These are phyloP conservation scores for Yarrowia bubula DNA, from an alignment of 805 yeast species.

Conservation along the genomic window DNA sequence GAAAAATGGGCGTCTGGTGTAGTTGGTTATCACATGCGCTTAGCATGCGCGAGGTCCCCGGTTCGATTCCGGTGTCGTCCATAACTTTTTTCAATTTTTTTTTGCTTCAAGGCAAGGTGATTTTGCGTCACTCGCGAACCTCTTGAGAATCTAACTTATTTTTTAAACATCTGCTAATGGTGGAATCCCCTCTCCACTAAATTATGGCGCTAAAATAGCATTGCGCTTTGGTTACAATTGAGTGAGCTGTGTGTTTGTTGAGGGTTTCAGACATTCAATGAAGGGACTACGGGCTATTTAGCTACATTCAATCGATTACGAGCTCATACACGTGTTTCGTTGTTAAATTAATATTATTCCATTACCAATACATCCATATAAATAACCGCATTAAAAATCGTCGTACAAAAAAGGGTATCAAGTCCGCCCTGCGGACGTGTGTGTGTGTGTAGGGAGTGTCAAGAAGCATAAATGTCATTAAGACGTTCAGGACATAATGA, in stretches of 20 bases:
- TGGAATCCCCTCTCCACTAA: no score
- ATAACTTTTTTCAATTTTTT: background rate
- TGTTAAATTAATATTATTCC: background rate
- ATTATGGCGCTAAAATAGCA: no score
- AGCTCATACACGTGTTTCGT: no score
- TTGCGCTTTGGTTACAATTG: no score
- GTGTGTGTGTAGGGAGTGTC: constrained; percentile 9
- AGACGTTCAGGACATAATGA: background rate
- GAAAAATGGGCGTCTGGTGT: constrained; percentile 16
- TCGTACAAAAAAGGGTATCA: constrained; percentile 12
- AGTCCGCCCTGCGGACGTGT: background rate
- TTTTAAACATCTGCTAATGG: no score
- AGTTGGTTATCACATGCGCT: constrained; percentile 26
- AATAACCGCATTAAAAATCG: constrained; percentile 15
- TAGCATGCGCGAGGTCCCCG: constrained; percentile 27
- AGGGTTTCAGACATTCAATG: no score
- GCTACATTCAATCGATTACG: no score
- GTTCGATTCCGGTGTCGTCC: constrained; percentile 27
- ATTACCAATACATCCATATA: constrained; percentile 18
- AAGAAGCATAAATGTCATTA: constrained; percentile 4
- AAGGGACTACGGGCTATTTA: no score
- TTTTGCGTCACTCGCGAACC: background rate
- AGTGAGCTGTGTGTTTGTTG: no score
- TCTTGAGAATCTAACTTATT: no score
- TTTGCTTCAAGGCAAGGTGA: no score